Evolutionary conservation across 768 basidiomycete genomes (phyloP).

Genomic region (Boletus rubescentipes): DNA sequence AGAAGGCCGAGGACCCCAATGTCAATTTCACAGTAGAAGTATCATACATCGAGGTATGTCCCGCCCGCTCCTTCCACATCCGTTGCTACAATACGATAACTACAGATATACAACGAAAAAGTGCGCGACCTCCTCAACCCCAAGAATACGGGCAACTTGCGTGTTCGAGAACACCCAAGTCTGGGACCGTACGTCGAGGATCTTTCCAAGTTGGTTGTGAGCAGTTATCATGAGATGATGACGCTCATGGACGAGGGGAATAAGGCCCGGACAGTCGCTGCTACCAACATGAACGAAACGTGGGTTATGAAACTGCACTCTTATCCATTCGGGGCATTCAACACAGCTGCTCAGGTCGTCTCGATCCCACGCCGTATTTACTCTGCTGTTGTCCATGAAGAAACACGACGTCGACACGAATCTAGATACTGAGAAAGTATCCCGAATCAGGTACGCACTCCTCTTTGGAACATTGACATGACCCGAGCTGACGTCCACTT

Average conservation of each 20-base stretch:
- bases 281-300: slow-evolving; percentile 99
- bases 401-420: slow-evolving; percentile 80
- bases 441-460: slow-evolving; percentile 76
- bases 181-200: slow-evolving; percentile 99
- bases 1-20: slow-evolving; percentile 62
- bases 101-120: slow-evolving; percentile 94
- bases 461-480: not conserved
- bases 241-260: slow-evolving; percentile 99
- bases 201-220: slow-evolving; percentile 89
- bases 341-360: slow-evolving; percentile 61
- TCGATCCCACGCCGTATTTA: slow-evolving; percentile 98
- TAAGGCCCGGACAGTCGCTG: slow-evolving; percentile 96
- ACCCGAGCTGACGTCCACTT: slow-evolving; percentile 9
- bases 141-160: slow-evolving; percentile 92
- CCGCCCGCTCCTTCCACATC: not conserved
- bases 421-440: slow-evolving; percentile 97
- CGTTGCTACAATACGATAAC: not conserved
- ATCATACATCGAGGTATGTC: slow-evolving; percentile 89
- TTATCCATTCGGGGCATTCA: not conserved
- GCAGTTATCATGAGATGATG: slow-evolving; percentile 95
- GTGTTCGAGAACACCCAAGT: slow-evolving; percentile 96
- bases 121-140: slow-evolving; percentile 97
- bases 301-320: slow-evolving; percentile 38
- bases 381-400: slow-evolving; percentile 91
- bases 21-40: slow-evolving; percentile 91